A percentile compares a stretch with the other conserved stretches of the same genome.
These are phyloP conservation scores for Albophoma yamanashiensis DNA, from an alignment of 2,329 filamentous ascomycete species.

Conservation along the genomic window DNA sequence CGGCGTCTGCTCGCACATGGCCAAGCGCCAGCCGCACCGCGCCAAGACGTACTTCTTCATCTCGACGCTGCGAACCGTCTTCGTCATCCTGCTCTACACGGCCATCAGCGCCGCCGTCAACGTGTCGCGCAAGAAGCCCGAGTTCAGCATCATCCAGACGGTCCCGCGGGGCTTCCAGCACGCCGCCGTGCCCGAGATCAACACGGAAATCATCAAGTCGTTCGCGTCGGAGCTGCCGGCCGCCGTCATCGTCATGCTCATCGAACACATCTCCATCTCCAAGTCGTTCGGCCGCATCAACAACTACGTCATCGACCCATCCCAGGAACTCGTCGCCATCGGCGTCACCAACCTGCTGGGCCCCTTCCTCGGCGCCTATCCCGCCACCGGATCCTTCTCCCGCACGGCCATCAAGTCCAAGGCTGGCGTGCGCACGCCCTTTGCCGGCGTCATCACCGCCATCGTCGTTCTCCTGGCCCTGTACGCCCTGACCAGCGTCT, in stretches of 20 bases:
- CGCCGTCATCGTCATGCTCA: constrained; percentile 66
- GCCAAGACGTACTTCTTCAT: constrained; percentile 69
- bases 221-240: constrained; percentile 60
- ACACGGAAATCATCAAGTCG: constrained; percentile 46
- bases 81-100: constrained; percentile 73
- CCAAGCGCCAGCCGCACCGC: constrained; percentile 54
- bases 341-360: constrained; percentile 65
- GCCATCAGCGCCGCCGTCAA: constrained; percentile 66
- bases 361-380: constrained; percentile 73
- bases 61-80: constrained; percentile 66
- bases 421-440: constrained; percentile 76
- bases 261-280: constrained; percentile 74
- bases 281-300: constrained; percentile 75
- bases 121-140: constrained; percentile 43
- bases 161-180: constrained; percentile 70
- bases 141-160: constrained; percentile 52
- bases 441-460: constrained; percentile 78
- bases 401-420: constrained; percentile 93
- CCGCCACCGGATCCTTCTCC: constrained; percentile 82
- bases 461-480: constrained; percentile 73
- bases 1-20: constrained; percentile 47
- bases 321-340: constrained; percentile 69
- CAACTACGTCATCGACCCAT: constrained; percentile 72
- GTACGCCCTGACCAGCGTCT: constrained; percentile 72
- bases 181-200: constrained; percentile 54